These are phyloP conservation scores for Aureobasidium sp. DNA, from an alignment of 2,329 filamentous ascomycete species.

Conservation along the genomic window DNA sequence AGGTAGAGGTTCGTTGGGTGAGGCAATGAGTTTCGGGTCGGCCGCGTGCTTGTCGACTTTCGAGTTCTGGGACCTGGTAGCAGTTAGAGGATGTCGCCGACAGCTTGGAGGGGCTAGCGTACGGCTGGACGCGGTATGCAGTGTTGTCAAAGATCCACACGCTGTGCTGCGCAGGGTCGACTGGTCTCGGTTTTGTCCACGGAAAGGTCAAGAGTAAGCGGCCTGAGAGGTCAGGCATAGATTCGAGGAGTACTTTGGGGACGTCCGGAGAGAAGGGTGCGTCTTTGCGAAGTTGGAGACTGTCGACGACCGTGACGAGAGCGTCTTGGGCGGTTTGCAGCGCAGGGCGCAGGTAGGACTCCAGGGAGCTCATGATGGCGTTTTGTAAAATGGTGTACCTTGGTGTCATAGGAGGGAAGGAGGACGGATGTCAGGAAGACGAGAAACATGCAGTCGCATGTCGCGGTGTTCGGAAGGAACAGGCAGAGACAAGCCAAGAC, in stretches of 20 bases:
- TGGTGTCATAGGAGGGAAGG: background rate
- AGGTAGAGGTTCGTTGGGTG: background rate
- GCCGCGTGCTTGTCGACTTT: constrained; percentile 3
- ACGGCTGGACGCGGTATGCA: constrained; percentile 49
- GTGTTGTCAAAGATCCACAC: constrained; percentile 91
- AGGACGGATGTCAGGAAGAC: background rate
- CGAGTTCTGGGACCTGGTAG: background rate
- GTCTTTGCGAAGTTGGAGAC: constrained; percentile 16
- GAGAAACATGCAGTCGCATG: background rate
- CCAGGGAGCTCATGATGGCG: background rate
- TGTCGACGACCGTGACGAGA: constrained; percentile 4
- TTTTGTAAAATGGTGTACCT: background rate
- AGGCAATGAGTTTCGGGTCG: background rate
- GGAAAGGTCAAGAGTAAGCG: constrained; percentile 3
- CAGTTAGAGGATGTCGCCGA: background rate
- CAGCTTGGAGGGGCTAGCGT: background rate
- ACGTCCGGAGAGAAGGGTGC: constrained; percentile 27
- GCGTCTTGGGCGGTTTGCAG: background rate
- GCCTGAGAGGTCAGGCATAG: constrained; percentile 24
- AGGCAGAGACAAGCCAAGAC: constrained; percentile 2
- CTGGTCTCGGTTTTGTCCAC: constrained; percentile 23
- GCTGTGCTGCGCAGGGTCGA: constrained; percentile 57
- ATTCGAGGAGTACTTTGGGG: constrained; percentile 23
- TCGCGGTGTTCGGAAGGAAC: background rate
- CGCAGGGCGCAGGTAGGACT: background rate